Conservation (phyloP, 208 protist genomes). For the Leishmania martiniquensis region DNA sequence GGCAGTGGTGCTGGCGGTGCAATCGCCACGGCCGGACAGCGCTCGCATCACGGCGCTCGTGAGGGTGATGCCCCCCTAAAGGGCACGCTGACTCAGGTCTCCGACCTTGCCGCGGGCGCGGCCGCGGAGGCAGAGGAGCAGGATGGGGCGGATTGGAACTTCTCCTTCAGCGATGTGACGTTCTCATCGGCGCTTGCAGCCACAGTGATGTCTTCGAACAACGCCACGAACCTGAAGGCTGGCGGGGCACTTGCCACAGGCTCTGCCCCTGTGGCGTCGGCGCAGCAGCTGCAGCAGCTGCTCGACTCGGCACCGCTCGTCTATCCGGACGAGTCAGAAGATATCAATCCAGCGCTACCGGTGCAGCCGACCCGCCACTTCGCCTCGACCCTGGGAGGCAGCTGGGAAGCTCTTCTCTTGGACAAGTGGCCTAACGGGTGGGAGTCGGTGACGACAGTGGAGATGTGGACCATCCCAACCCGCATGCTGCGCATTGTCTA, state of each 20-base stretch:
- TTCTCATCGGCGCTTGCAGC: background rate
- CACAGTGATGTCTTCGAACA: background rate
- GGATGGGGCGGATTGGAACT: conserved; percentile 19
- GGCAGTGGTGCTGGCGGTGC: background rate
- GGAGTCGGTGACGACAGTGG: conserved; percentile 76
- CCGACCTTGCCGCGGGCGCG: background rate
- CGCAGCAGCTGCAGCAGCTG: conserved; percentile 17
- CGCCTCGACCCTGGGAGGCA: conserved; percentile 63
- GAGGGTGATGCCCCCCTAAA: background rate
- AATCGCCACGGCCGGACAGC: background rate
- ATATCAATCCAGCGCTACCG: conserved; percentile 79
- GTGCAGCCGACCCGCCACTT: conserved; percentile 56
- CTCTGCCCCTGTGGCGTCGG: background rate
- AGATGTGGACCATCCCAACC: conserved; percentile 80
- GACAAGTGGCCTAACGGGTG: conserved; percentile 91
- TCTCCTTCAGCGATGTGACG: conserved; percentile 15
- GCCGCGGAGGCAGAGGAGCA: background rate
- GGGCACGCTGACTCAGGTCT: background rate
- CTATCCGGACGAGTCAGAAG: conserved; percentile 70
- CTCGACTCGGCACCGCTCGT: conserved; percentile 14
- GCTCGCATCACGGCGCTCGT: background rate
- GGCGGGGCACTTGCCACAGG: background rate
- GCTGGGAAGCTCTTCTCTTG: conserved; percentile 84
- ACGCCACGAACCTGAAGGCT: background rate
- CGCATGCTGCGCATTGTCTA: conserved; percentile 75